These are phyloP conservation scores for Yamagishiella unicocca DNA, from an alignment of 139 green algal species.

Conservation along the genomic window DNA sequence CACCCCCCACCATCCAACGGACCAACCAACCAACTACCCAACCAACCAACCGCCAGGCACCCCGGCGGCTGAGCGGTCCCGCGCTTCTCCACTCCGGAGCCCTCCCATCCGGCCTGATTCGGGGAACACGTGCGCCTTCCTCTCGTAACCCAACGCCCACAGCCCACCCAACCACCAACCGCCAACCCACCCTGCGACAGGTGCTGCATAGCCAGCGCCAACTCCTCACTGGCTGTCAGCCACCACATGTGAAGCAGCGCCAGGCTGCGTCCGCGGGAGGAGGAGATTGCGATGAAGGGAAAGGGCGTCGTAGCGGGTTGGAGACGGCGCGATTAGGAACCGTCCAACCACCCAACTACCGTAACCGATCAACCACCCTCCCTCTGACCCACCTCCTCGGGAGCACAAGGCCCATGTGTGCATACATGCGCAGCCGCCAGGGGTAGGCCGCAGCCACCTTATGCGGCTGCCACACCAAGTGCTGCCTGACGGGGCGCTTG, in stretches of 20 bases:
- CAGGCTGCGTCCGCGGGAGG: neutral
- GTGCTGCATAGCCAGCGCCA: conserved; percentile 24
- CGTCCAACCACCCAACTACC: too few relatives aligned
- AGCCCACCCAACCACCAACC: too few relatives aligned
- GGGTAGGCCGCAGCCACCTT: conserved; percentile 12
- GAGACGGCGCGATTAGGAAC: too few relatives aligned
- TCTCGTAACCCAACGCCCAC: neutral
- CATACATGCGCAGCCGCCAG: conserved; percentile 14
- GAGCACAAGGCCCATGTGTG: neutral
- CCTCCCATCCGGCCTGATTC: too few relatives aligned
- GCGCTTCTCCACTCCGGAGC: too few relatives aligned
- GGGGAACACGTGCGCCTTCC: too few relatives aligned
- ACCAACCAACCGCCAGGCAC: too few relatives aligned
- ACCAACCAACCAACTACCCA: too few relatives aligned
- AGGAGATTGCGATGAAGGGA: neutral
- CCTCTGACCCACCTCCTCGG: conserved; percentile 1
- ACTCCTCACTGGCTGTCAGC: neutral
- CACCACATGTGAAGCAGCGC: conserved; percentile 16
- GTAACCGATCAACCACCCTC: too few relatives aligned
- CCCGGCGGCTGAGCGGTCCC: too few relatives aligned
- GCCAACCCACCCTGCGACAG: conserved; percentile 13
- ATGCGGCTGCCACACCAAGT: conserved; percentile 17
- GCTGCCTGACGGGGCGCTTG: neutral
- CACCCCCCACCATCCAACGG: too few relatives aligned
- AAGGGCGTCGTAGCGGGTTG: neutral